These are phyloP conservation scores for Eucalyptus lansdowneana DNA, from an alignment of 345 rosid genomes.

Conservation along the genomic window DNA sequence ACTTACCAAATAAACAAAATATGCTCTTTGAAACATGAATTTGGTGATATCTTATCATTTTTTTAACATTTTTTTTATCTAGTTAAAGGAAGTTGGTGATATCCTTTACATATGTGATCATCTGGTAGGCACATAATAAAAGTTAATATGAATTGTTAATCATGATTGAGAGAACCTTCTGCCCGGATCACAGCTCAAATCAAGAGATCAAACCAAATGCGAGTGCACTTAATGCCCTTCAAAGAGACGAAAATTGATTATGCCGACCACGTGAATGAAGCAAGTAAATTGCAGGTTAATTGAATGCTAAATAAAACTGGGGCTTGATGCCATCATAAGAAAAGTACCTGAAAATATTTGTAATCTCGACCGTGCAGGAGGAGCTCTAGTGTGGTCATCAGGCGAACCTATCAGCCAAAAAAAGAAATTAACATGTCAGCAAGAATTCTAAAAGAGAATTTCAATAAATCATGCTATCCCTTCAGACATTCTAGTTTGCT, in stretches of 20 bases:
- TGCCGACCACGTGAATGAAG: neutral
- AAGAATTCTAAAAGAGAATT: neutral
- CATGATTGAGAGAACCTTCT: neutral
- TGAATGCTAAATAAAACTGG: neutral
- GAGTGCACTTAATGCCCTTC: neutral
- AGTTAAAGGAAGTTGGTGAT: neutral
- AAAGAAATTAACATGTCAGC: neutral
- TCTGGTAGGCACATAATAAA: neutral
- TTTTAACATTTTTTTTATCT: neutral
- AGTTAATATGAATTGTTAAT: neutral
- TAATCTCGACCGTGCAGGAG: neutral
- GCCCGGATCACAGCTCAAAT: neutral
- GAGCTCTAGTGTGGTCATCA: neutral
- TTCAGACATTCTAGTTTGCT: neutral
- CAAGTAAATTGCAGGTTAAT: neutral
- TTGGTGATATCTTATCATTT: neutral
- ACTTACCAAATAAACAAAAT: neutral
- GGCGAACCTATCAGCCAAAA: neutral
- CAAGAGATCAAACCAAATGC: neutral
- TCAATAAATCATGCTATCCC: neutral
- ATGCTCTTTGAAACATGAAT: neutral
- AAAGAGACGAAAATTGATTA: neutral
- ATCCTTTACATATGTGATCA: neutral
- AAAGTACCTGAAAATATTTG: neutral
- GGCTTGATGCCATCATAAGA: neutral